Conservation (phyloP, 2,329 filamentous ascomycete genomes). For the Neurospora crassa region DNA sequence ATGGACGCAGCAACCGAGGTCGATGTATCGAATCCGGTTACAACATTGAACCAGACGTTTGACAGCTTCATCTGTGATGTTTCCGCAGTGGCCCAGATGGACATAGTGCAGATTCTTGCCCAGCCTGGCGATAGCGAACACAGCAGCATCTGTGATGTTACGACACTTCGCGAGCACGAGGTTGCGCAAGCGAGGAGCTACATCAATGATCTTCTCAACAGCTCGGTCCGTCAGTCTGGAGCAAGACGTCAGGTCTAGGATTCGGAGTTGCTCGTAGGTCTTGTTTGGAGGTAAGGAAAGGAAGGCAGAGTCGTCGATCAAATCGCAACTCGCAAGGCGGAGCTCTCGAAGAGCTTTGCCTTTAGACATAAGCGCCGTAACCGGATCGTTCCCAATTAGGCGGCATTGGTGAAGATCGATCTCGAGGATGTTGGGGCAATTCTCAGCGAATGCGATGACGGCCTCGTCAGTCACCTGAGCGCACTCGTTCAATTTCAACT, state of each 20-base stretch:
- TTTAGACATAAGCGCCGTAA: constrained; percentile 70
- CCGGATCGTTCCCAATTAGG: constrained; percentile 70
- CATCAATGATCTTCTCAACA: constrained; percentile 77
- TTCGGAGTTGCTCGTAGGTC: constrained; percentile 78
- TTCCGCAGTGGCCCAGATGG: constrained; percentile 84
- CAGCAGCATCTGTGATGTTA: constrained; percentile 81
- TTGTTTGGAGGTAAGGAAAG: constrained; percentile 59
- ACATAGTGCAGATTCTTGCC: constrained; percentile 97
- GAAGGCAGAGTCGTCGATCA: constrained; percentile 84
- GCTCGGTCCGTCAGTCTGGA: constrained; percentile 74
- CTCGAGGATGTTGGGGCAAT: constrained; percentile 89
- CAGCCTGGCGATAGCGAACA: constrained; percentile 76
- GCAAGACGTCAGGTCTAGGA: constrained; percentile 89
- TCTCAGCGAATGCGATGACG: constrained; percentile 73
- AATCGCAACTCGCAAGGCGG: constrained; percentile 73
- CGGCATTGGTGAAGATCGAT: constrained; percentile 87
- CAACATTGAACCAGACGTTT: constrained; percentile 74
- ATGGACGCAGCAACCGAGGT: constrained; percentile 86
- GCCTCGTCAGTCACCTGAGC: constrained; percentile 72
- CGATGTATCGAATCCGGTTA: constrained; percentile 94
- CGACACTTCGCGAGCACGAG: constrained; percentile 90
- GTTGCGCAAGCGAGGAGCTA: constrained; percentile 81
- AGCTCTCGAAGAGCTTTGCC: constrained; percentile 83
- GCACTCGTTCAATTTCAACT: constrained; percentile 94
- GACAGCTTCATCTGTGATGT: constrained; percentile 85